Base-by-base conservation (phyloP, 768 basidiomycete species). In the Agrocybe praecox region DNA sequence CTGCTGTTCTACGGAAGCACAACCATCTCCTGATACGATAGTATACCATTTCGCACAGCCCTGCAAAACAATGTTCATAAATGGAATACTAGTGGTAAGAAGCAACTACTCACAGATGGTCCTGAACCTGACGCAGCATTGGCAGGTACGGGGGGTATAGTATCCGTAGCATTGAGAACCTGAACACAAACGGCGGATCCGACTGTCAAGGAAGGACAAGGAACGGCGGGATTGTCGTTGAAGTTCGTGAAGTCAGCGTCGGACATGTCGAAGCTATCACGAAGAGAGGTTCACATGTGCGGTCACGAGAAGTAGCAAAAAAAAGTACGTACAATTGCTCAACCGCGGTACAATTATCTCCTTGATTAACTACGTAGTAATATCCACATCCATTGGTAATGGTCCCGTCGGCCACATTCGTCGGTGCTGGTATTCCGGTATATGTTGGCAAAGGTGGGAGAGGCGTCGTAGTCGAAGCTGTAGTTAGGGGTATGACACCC, bases 401-500 rank as follows among this genome's bases (percentile, higher is more conserved):
- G 21, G 53, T 54, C 6, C 53, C 53, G 22, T 36, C 21, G 5
- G 53, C 53, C 8, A 54, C 29, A 23, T 54, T 54, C 2, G 45
- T 47, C 19, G 53, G 53, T 29, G 26, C 26, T 29, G 26, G 26
- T 29, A 29, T 29, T 29, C 26, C 26, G 26, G 26, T 29, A 29
- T 29, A 29, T 29, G 26, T 29, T 9, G 26, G 26, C 26, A 29
- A 9, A 29, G 26, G 26, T 29, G 26, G 26, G 9, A 29, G 26
- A 5, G 26, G 26, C 26, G 26, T 29, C 9, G 26, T 29, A 5
- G 26, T 29, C 4, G 5, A 5, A 9, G 56, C 50, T 32, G 59
- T 34, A 22, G 63, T 61, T 32, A 64, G 23, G 29, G 61, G 48
- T 44, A 59, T 54, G 17, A 44, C 49, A 51, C 45, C n/a, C 14